phyloP scores from a whole-genome alignment of 331 rosid species.

The Pyrus hybrid region DNA sequence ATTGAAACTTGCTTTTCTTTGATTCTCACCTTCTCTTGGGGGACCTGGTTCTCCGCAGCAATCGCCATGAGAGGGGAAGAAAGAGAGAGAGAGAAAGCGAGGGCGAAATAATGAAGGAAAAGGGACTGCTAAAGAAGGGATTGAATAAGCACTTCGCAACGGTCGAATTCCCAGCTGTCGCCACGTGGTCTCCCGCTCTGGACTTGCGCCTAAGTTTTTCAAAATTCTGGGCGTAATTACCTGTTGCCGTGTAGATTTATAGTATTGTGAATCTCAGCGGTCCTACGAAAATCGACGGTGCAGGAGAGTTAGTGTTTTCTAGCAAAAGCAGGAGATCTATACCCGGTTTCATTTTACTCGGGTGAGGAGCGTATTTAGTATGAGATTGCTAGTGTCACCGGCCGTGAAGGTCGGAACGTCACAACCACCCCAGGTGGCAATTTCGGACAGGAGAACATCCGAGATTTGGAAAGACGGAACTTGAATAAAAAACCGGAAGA shows the following conservation, averaged over 20 bases:
- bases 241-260: neutral
- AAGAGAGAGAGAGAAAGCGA: neutral
- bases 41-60: slow-evolving; percentile 57
- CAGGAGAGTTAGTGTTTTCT: no score
- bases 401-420: no score
- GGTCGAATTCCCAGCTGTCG: slow-evolving; percentile 57
- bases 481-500: neutral
- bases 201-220: neutral
- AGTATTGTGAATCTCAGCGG: no score
- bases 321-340: neutral
- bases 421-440: neutral
- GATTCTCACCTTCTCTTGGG: slow-evolving; percentile 49
- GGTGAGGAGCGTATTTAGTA: neutral
- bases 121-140: neutral
- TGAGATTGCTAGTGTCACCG: no score
- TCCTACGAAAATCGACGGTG: neutral
- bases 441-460: neutral
- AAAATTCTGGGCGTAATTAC: neutral
- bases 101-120: slow-evolving; percentile 4
- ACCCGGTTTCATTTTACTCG: neutral
- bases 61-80: slow-evolving; percentile 52
- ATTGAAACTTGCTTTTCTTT: neutral
- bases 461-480: neutral
- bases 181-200: slow-evolving; percentile 45
- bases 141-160: slow-evolving; percentile 41